Base-by-base conservation (phyloP, 352 stramenopile species). In the Globisporangium sylvaticum region DNA sequence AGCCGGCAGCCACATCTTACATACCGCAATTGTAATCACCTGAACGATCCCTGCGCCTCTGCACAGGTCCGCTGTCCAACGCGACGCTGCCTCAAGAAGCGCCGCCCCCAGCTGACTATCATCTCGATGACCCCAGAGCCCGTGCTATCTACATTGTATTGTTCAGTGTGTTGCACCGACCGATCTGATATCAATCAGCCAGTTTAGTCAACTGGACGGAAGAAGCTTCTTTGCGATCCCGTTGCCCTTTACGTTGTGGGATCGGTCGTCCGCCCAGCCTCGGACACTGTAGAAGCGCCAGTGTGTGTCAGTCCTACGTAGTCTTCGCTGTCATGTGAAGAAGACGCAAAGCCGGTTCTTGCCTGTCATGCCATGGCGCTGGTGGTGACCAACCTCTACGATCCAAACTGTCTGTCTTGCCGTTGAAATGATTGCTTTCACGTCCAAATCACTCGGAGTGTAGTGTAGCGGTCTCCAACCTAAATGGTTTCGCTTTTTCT, bases 341-440 rank as follows among this genome's bases (percentile, higher is more conserved):
- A 48, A 8, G 39, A 48, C 39, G 14, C 53, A 39, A 58, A 58
- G 53, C 53, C 53, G 15, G 53, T 58, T 58, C 12, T 24, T 3
- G 25, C 5, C 5, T 34, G 8, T 24, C 14, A 31, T 58, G 14
- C 24, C 27, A 18, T 58, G 53, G 39, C 6, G 39, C 39, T 48
- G 39, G 39, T 1, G 34, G 12, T 10, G 34, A 5, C 39, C 39
- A 48, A 48, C 53, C n/a, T 58, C 31, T 58, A 58, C 53, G 15
- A 58, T 58, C 20, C 15, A 58, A 58, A 58, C 53, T 58, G 53
- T 24, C 53, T 58, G 53, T 58, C 5, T n/a, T 1, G n/a, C 15
- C 39, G 15, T 20, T 52, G 22, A 32, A 65, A 34, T 10, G 37
- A 54, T 37, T 48, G 39, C 15, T 48, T 22, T 48, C 39, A 48